phyloP scores from a whole-genome alignment of 225 moss, liverwort and hornwort species.

The Ulota crispa region DNA sequence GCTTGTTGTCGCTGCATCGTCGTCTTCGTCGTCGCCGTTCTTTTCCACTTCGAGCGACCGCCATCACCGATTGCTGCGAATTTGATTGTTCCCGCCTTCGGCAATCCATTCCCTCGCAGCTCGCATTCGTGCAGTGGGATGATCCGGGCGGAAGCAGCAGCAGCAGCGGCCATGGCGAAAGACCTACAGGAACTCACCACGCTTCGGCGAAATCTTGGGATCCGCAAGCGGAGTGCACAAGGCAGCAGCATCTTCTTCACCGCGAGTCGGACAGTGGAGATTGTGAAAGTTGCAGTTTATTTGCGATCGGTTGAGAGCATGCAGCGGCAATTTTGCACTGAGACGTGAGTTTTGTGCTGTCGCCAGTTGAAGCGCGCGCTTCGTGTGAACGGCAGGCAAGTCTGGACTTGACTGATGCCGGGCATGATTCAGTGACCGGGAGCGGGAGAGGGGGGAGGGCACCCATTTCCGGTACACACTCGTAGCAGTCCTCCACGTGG shows the following conservation, averaged over 20 bases:
- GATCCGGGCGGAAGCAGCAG: not conserved
- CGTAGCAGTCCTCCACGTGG: conserved; percentile 18
- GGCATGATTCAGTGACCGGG: not conserved
- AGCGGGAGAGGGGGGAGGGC: not conserved
- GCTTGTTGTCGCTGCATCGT: not conserved
- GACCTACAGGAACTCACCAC: not conserved
- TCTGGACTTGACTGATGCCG: not conserved
- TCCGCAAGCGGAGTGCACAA: not conserved
- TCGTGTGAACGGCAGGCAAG: not conserved
- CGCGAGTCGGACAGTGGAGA: not conserved
- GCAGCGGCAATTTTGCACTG: not conserved
- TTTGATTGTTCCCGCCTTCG: not conserved
- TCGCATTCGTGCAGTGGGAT: not conserved
- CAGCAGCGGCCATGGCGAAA: conserved; percentile 15
- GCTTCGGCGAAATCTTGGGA: not conserved
- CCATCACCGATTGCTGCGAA: not conserved
- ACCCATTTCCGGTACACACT: not conserved
- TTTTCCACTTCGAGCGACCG: not conserved
- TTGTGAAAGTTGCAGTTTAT: conserved; percentile 14
- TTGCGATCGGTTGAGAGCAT: not conserved
- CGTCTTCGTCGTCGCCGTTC: not conserved
- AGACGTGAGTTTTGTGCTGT: not conserved
- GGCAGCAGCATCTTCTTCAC: not conserved
- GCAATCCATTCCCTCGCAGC: conserved; percentile 1
- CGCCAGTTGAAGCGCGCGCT: not conserved